These are phyloP conservation scores for Exophiala sideris DNA, from an alignment of 2,329 filamentous ascomycete species.

Conservation along the genomic window DNA sequence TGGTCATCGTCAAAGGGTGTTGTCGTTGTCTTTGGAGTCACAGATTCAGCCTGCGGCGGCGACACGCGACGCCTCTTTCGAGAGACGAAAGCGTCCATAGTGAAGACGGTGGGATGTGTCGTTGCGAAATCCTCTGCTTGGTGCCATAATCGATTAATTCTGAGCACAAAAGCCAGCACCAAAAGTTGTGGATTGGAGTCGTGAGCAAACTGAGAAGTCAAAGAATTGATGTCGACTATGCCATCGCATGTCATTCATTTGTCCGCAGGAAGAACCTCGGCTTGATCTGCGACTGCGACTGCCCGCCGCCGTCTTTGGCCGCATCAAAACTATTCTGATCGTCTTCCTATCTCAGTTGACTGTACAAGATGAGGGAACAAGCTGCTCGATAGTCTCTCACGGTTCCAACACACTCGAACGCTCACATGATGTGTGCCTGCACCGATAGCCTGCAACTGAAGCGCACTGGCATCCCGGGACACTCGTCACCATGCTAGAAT, in stretches of 20 bases:
- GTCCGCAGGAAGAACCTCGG: neutral
- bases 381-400: no score
- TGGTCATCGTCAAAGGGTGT: slow-evolving; percentile 47
- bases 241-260: no score
- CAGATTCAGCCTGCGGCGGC: slow-evolving; percentile 8
- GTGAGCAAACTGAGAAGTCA: slow-evolving; percentile 6
- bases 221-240: neutral
- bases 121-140: slow-evolving; percentile 16
- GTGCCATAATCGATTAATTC: slow-evolving; percentile 23
- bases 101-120: slow-evolving; percentile 19
- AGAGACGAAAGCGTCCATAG: slow-evolving; percentile 42
- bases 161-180: neutral
- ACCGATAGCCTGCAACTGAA: neutral
- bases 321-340: no score
- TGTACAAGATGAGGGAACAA: no score
- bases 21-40: neutral
- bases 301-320: no score
- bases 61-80: slow-evolving; percentile 35
- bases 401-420: no score
- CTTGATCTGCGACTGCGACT: neutral
- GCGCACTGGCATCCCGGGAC: neutral
- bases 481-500: slow-evolving; percentile 75
- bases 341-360: neutral
- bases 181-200: neutral
- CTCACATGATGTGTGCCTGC: slow-evolving; percentile 12